Conservation (phyloP, 768 basidiomycete species). For the Phaffia australis region DNA sequence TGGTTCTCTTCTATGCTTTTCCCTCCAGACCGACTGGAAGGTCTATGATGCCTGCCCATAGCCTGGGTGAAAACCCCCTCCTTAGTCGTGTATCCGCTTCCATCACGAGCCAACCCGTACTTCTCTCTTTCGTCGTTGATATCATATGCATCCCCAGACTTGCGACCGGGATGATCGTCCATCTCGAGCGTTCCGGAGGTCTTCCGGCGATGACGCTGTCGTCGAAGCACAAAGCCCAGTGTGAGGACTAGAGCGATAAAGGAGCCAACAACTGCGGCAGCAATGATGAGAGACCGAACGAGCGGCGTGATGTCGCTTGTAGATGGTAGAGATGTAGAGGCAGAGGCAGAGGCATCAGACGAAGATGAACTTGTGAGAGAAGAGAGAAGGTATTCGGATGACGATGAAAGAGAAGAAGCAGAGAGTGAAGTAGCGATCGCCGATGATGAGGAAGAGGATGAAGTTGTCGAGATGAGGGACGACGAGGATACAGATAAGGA, state of each 20-base stretch:
- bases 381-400: neutral
- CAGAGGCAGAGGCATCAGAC: slow-evolving; percentile 7
- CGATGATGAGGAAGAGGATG: neutral
- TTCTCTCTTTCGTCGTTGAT: neutral
- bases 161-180: neutral
- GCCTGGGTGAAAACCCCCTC: slow-evolving; percentile 10
- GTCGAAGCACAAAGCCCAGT: slow-evolving; percentile 18
- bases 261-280: slow-evolving; percentile 8
- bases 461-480: neutral
- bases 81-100: neutral
- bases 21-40: neutral
- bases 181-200: slow-evolving; percentile 2
- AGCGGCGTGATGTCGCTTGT: slow-evolving; percentile 4
- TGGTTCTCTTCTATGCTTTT: neutral
- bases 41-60: slow-evolving; percentile 12
- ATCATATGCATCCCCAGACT: neutral
- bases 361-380: neutral
- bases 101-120: neutral
- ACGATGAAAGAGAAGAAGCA: neutral
- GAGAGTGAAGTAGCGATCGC: neutral
- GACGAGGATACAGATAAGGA: neutral
- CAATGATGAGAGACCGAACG: slow-evolving; percentile 15
- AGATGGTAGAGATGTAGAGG: neutral
- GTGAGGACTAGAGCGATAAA: slow-evolving; percentile 8
- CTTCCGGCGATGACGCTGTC: slow-evolving; percentile 12